phyloP scores from a whole-genome alignment of 1,284 basidiomycete genomes.

The Sutorius eximius region DNA sequence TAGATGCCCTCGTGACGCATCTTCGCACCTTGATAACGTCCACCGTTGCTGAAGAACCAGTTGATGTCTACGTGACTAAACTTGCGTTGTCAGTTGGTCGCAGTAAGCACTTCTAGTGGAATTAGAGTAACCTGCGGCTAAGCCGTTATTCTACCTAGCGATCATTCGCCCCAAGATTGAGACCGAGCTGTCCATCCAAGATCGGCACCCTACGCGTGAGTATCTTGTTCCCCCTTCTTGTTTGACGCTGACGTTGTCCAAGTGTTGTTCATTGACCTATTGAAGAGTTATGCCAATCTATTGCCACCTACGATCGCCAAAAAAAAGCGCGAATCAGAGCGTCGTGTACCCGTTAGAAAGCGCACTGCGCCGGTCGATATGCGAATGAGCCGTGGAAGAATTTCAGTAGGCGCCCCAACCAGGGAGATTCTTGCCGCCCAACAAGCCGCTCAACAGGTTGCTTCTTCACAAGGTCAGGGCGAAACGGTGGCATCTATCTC shows the following conservation, averaged over 20 bases:
- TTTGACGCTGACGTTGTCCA: slow-evolving; percentile 1
- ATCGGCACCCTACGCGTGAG: slow-evolving; percentile 77
- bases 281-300: slow-evolving; percentile 74
- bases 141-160: slow-evolving; percentile 42
- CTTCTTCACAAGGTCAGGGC: slow-evolving; percentile 26
- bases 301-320: slow-evolving; percentile 79
- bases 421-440: slow-evolving; percentile 79
- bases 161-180: slow-evolving; percentile 83
- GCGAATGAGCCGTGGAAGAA: slow-evolving; percentile 71
- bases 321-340: slow-evolving; percentile 85
- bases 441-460: slow-evolving; percentile 58
- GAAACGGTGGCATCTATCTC: slow-evolving; percentile 9
- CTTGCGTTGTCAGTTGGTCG: slow-evolving; percentile 85
- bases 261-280: slow-evolving; percentile 83
- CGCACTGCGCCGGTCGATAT: slow-evolving; percentile 88
- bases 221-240: slow-evolving; percentile 11
- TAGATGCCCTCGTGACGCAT: slow-evolving; percentile 81
- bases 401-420: slow-evolving; percentile 75
- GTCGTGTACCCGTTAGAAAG: slow-evolving; percentile 79
- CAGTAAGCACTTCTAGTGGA: slow-evolving; percentile 50
- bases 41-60: slow-evolving; percentile 67
- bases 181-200: slow-evolving; percentile 80
- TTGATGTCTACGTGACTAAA: slow-evolving; percentile 82
- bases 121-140: neutral
- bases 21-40: slow-evolving; percentile 73